Evolutionary conservation across 805 yeast species (phyloP).

Genomic region (Candida vaughaniae): DNA sequence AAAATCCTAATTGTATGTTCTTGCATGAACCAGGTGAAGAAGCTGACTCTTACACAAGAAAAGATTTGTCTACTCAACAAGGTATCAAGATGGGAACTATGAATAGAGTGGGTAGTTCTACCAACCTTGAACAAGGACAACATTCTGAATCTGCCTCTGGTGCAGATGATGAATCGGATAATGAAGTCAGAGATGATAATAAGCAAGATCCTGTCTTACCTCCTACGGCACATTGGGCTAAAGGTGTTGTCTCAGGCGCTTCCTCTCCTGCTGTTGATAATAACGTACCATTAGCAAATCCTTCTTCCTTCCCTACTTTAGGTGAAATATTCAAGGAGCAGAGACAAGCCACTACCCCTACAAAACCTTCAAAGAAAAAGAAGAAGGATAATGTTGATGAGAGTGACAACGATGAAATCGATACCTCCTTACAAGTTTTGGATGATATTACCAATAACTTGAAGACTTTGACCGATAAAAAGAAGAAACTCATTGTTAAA

Average conservation of each 20-base stretch:
- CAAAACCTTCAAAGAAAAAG: slow-evolving; percentile 24
- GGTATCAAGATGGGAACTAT: slow-evolving; percentile 57
- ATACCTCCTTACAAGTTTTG: slow-evolving; percentile 45
- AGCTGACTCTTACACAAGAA: slow-evolving; percentile 93
- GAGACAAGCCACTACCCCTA: slow-evolving; percentile 30
- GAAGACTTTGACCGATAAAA: slow-evolving; percentile 33
- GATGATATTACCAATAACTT: slow-evolving; percentile 48
- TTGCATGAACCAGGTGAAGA: slow-evolving; percentile 99
- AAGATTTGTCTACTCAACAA: slow-evolving; percentile 77
- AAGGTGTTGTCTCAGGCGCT: slow-evolving; percentile 19
- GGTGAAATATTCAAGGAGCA: slow-evolving; percentile 46
- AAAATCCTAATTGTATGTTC: slow-evolving; percentile 98
- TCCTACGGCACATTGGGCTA: slow-evolving; percentile 68
- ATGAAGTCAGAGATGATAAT: slow-evolving; percentile 18
- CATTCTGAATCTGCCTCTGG: background rate
- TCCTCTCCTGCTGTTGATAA: slow-evolving; percentile 38
- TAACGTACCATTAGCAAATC: slow-evolving; percentile 40
- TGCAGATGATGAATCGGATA: slow-evolving; percentile 2
- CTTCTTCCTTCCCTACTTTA: slow-evolving; percentile 60
- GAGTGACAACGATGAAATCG: slow-evolving; percentile 43
- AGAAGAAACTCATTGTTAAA: slow-evolving; percentile 39
- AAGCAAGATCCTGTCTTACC: slow-evolving; percentile 52
- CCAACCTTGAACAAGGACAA: slow-evolving; percentile 22
- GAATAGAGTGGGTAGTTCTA: slow-evolving; percentile 23
- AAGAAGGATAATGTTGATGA: slow-evolving; percentile 45